Conservation (phyloP, 2,329 filamentous ascomycete genomes). For the Cercospora sp. region DNA sequence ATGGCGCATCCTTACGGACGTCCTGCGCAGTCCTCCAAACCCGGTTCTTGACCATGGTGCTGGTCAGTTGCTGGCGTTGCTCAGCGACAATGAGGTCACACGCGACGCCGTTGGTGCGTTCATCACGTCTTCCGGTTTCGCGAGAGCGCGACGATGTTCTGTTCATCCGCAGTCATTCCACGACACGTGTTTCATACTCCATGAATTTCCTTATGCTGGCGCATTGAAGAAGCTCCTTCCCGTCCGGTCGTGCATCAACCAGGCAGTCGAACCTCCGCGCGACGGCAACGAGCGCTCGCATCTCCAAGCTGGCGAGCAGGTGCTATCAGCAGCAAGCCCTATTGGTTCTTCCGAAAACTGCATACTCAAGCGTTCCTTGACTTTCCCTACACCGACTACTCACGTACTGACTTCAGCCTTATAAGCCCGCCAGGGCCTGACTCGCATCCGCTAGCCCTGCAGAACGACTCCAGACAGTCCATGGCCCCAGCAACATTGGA, state of each 20-base stretch:
- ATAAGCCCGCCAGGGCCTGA: not conserved
- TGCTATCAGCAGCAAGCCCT: constrained; percentile 2
- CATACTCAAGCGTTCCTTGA: constrained; percentile 5
- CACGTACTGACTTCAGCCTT: constrained; percentile 2
- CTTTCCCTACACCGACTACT: constrained; percentile 6
- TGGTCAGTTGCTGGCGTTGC: not conserved
- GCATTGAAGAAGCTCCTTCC: not conserved
- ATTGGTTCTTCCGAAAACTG: constrained; percentile 1
- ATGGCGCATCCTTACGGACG: not conserved
- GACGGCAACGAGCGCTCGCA: not conserved
- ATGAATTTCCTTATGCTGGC: not conserved
- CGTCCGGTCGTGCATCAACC: not conserved
- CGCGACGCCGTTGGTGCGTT: constrained; percentile 3
- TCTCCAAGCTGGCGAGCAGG: constrained; percentile 11
- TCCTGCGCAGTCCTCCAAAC: not conserved
- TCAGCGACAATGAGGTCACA: constrained; percentile 11
- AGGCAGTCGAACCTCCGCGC: not conserved
- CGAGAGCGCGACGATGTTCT: not conserved
- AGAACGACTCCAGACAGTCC: constrained; percentile 1
- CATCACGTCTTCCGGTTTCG: not conserved
- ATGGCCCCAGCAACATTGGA: constrained; percentile 7
- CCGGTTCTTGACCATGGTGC: not conserved
- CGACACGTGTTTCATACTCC: not conserved
- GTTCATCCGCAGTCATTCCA: not conserved
- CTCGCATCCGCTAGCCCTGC: not conserved